A percentile compares a stretch with the other conserved stretches of the same genome.
Evolutionary conservation across 331 rosid species (phyloP).

Genomic region (Dryas integrifolia): DNA sequence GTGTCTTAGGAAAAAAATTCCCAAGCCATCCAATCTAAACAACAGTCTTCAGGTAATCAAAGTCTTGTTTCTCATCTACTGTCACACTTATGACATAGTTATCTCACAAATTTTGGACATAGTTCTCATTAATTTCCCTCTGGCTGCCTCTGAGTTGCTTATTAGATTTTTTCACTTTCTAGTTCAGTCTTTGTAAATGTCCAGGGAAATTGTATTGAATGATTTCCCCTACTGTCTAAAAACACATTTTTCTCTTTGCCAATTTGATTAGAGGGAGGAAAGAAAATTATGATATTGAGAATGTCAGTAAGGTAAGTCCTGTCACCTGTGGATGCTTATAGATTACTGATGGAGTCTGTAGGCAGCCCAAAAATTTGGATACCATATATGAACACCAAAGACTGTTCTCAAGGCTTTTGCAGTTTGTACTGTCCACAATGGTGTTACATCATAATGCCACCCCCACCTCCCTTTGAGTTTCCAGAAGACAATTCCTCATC

Average conservation of each 20-base stretch:
- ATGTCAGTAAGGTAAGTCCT: neutral
- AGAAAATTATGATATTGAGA: slow-evolving; percentile 18
- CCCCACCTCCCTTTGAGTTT: slow-evolving; percentile 64
- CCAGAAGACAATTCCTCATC: slow-evolving; percentile 42
- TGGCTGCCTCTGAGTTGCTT: neutral
- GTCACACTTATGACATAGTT: neutral
- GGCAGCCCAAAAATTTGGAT: slow-evolving; percentile 61
- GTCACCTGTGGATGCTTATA: neutral
- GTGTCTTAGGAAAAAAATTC: slow-evolving; percentile 5
- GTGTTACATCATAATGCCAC: slow-evolving; percentile 56
- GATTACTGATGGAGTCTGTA: slow-evolving; percentile 51
- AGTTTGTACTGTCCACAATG: slow-evolving; percentile 76
- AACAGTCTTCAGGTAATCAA: slow-evolving; percentile 10
- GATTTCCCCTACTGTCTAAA: neutral
- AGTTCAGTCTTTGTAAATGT: neutral
- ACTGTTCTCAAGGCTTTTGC: slow-evolving; percentile 72
- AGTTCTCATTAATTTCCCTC: neutral
- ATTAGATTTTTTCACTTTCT: no score
- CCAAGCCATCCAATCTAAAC: neutral
- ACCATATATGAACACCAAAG: slow-evolving; percentile 64
- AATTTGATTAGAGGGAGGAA: slow-evolving; percentile 16
- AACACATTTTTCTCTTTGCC: neutral
- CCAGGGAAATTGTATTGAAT: neutral
- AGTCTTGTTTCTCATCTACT: slow-evolving; percentile 12
- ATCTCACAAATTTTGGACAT: no score